phyloP scores from a whole-genome alignment of 495 filamentous ascomycete genomes.

The Penicillium bialowiezense region DNA sequence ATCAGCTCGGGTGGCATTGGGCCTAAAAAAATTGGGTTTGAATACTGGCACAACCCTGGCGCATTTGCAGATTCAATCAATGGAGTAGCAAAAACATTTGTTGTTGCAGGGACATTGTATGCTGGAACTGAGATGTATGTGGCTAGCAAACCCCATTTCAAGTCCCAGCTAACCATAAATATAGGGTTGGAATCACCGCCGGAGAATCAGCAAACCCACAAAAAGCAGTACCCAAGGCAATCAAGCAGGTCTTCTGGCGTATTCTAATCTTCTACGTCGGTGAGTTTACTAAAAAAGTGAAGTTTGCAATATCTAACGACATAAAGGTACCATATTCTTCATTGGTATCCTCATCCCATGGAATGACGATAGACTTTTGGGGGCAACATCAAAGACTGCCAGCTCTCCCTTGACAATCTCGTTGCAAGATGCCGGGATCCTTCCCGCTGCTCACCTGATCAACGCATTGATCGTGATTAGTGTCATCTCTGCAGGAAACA shows the following conservation, averaged over 20 bases:
- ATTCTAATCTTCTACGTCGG: conserved; percentile 71
- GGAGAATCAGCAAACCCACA: conserved; percentile 63
- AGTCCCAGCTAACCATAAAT: not conserved
- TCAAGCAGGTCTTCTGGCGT: conserved; percentile 70
- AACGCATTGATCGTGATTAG: conserved; percentile 71
- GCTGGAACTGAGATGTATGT: conserved; percentile 64
- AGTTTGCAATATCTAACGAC: too few species aligned
- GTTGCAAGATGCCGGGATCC: conserved; percentile 60
- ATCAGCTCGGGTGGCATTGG: conserved; percentile 63
- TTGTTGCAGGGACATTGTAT: conserved; percentile 70
- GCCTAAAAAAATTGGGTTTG: conserved; percentile 54
- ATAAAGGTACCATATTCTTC: conserved; percentile 54
- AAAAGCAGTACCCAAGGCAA: conserved; percentile 60
- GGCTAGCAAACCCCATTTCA: not conserved
- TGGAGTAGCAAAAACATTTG: conserved; percentile 51
- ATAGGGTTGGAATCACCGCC: conserved; percentile 64
- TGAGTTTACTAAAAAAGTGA: conserved; percentile 18
- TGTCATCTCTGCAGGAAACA: conserved; percentile 66
- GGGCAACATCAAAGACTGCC: conserved; percentile 47
- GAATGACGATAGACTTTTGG: conserved; percentile 41
- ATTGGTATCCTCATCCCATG: conserved; percentile 68
- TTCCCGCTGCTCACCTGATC: conserved; percentile 67
- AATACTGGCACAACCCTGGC: conserved; percentile 65
- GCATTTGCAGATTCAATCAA: conserved; percentile 67
- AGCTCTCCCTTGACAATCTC: conserved; percentile 77